Evolutionary conservation across 352 stramenopile genomes (phyloP).

Genomic region (Phytophthora agathidicida): DNA sequence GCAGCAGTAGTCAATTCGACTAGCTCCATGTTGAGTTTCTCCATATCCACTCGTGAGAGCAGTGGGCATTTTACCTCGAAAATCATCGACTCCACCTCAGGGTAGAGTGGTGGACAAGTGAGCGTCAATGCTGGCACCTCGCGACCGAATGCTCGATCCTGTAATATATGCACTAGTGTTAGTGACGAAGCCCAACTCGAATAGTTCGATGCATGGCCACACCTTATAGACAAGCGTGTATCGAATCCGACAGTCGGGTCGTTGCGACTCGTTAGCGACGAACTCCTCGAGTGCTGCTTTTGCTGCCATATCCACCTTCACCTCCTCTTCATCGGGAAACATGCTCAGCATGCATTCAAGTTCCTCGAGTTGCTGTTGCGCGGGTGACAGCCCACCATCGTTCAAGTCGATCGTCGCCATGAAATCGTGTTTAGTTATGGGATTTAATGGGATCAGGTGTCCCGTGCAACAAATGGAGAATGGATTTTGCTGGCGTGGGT

Average conservation of each 20-base stretch:
- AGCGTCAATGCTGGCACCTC: conserved; percentile 56
- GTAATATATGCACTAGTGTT: conserved; percentile 1
- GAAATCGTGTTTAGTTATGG: background rate
- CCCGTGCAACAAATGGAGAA: conserved; percentile 9
- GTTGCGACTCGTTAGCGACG: background rate
- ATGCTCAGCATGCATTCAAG: conserved; percentile 83
- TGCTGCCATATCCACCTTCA: conserved; percentile 41
- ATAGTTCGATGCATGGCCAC: background rate
- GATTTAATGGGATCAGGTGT: conserved; percentile 2
- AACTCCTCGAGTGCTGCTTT: conserved; percentile 33
- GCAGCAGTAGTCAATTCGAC: conserved; percentile 29
- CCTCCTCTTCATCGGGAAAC: conserved; percentile 55
- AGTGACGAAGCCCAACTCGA: too few relatives aligned
- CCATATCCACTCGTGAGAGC: conserved; percentile 44
- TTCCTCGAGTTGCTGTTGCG: conserved; percentile 64
- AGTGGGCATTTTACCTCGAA: conserved; percentile 63
- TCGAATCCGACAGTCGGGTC: conserved; percentile 25
- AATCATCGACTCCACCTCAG: conserved; percentile 24
- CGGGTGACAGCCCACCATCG: conserved; percentile 4
- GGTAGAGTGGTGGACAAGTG: conserved; percentile 51
- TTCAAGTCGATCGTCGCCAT: background rate
- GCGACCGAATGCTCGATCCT: conserved; percentile 27
- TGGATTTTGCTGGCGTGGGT: too few relatives aligned
- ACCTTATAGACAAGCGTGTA: conserved; percentile 63
- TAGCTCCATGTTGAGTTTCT: conserved; percentile 46